Percentiles rank a stretch among this genome's conserved stretches.
These are phyloP conservation scores for Tuber indicum DNA, from an alignment of 495 filamentous ascomycete species.

Conservation along the genomic window DNA sequence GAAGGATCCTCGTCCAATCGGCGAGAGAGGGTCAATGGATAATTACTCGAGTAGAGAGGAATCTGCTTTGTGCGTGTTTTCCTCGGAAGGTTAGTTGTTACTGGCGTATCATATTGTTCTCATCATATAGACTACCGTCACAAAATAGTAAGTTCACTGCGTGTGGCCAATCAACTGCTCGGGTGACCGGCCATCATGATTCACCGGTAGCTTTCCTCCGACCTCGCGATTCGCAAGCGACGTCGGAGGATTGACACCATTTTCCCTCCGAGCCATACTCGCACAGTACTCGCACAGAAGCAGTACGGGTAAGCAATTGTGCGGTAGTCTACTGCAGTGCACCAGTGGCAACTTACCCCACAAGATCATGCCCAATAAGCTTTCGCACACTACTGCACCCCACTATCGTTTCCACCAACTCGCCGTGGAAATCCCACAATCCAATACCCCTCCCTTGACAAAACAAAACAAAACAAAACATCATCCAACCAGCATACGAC, in stretches of 20 bases:
- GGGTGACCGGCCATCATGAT: too few species aligned
- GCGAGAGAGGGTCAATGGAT: background rate
- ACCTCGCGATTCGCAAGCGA: background rate
- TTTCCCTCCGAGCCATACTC: background rate
- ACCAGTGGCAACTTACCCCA: background rate
- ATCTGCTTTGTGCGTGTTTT: background rate
- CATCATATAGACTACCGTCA: background rate
- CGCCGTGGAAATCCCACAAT: background rate
- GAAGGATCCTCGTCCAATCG: too few species aligned
- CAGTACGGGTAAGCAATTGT: too few species aligned
- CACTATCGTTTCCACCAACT: background rate
- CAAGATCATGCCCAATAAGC: too few species aligned
- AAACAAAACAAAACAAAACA: background rate
- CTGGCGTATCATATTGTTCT: background rate
- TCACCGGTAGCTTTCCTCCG: background rate
- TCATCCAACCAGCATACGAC: background rate
- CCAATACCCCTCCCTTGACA: background rate
- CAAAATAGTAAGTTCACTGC: background rate
- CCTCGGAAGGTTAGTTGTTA: too few species aligned
- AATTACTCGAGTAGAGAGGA: background rate
- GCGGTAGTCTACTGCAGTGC: too few species aligned
- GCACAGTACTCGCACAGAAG: too few species aligned
- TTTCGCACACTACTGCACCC: background rate
- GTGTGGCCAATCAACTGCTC: background rate
- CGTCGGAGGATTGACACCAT: background rate